These are phyloP conservation scores for Cystobasidium tubakii DNA, from an alignment of 768 basidiomycete species.

Conservation along the genomic window DNA sequence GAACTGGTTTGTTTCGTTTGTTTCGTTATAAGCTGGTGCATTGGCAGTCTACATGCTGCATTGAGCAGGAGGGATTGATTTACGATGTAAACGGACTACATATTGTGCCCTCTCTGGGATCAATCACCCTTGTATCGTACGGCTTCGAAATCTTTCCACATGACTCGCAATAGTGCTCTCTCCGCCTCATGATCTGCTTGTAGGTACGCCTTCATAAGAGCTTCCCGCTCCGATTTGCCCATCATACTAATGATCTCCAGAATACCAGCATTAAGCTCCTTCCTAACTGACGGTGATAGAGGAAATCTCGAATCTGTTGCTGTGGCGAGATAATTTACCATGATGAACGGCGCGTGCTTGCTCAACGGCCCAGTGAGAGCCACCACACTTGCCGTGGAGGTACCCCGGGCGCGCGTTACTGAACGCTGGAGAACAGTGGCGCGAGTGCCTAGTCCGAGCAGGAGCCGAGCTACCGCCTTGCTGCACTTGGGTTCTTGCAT, in stretches of 20 bases:
- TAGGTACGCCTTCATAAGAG: conserved; percentile 45
- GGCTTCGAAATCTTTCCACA: conserved; percentile 44
- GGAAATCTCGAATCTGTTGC: conserved; percentile 41
- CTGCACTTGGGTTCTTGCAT: neutral
- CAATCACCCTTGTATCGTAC: conserved; percentile 43
- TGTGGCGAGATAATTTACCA: conserved; percentile 42
- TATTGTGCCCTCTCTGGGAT: too few relatives aligned
- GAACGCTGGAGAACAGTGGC: conserved; percentile 15
- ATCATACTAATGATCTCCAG: conserved; percentile 43
- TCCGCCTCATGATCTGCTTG: conserved; percentile 43
- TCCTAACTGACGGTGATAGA: conserved; percentile 39
- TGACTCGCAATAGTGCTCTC: conserved; percentile 38
- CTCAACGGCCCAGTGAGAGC: conserved; percentile 43
- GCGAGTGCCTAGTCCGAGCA: conserved; percentile 17
- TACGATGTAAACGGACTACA: too few relatives aligned
- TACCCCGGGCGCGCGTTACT: neutral
- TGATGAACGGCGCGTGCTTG: conserved; percentile 46
- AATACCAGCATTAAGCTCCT: conserved; percentile 41
- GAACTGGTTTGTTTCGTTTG: too few relatives aligned
- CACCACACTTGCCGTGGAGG: neutral
- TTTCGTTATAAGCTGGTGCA: too few relatives aligned
- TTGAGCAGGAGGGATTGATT: too few relatives aligned
- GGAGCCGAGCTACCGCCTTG: conserved; percentile 19
- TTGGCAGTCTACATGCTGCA: too few relatives aligned
- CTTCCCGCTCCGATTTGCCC: conserved; percentile 45